Evolutionary conservation across 345 rosid genomes (phyloP).

Genomic region (Gossypium sturtianum): DNA sequence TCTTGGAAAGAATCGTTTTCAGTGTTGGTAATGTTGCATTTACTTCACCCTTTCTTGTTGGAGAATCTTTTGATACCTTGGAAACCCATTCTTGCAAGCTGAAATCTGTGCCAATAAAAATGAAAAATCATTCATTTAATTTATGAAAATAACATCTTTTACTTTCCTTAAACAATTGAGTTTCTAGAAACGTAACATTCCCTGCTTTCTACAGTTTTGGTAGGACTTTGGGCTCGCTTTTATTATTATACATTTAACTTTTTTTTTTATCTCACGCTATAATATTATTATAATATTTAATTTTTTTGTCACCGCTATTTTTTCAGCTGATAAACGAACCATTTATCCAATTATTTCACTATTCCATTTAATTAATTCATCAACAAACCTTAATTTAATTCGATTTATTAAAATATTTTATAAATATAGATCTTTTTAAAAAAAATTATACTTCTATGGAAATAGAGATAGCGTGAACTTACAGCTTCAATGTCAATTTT

Average conservation of each 20-base stretch:
- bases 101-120: constrained; percentile 54
- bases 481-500: constrained; percentile 97
- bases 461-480: constrained; percentile 29
- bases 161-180: constrained; percentile 7
- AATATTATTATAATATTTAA: too few species aligned
- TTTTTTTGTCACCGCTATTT: rapidly evolving
- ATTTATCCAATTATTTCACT: too few species aligned
- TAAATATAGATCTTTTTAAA: too few species aligned
- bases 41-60: constrained; percentile 51
- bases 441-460: background rate
- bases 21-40: constrained; percentile 2
- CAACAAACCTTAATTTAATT: too few species aligned
- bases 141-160: background rate
- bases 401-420: too few species aligned
- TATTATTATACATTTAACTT: too few species aligned
- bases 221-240: background rate
- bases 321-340: rapidly evolving
- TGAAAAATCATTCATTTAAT: background rate
- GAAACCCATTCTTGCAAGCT: constrained; percentile 71
- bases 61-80: constrained; percentile 63
- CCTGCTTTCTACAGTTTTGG: constrained; percentile 1
- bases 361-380: too few species aligned
- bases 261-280: too few species aligned
- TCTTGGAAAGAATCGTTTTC: too few species aligned
- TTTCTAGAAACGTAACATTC: constrained; percentile 19